Conservation (phyloP, 2,329 filamentous ascomycete genomes). For the Penicillium sp. region DNA sequence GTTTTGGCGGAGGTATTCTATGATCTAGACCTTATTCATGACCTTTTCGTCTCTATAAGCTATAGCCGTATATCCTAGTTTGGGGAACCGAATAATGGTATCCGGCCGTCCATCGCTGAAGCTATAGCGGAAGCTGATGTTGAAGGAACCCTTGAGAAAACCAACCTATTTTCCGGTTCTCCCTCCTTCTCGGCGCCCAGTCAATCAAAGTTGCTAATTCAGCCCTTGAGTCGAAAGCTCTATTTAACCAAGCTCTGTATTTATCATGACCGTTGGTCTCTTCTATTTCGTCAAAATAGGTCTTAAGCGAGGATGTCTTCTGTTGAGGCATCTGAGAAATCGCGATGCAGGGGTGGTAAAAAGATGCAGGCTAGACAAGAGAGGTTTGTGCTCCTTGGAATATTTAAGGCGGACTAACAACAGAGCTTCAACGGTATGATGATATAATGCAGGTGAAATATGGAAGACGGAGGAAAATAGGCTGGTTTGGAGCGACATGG, state of each 20-base stretch:
- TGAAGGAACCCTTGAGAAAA: constrained; percentile 21
- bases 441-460: not conserved
- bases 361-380: not conserved
- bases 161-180: constrained; percentile 15
- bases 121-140: constrained; percentile 20
- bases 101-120: constrained; percentile 17
- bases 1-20: constrained; percentile 20
- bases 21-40: constrained; percentile 18
- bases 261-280: constrained; percentile 16
- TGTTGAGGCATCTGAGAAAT: constrained; percentile 13
- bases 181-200: constrained; percentile 13
- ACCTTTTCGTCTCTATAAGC: constrained; percentile 19
- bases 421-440: constrained; percentile 1
- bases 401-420: not conserved
- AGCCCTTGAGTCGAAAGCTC: constrained; percentile 14
- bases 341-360: constrained; percentile 3
- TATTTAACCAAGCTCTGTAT: constrained; percentile 13
- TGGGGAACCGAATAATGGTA: constrained; percentile 21
- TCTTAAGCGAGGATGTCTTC: constrained; percentile 16
- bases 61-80: constrained; percentile 17
- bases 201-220: constrained; percentile 18
- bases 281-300: constrained; percentile 17
- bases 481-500: not conserved
- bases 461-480: not conserved
- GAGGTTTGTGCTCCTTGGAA: too few species aligned